Percentiles rank a stretch among this genome's conserved stretches.
Conservation (phyloP, 257 asterid genomes). For the Solanum gandarillasii region DNA sequence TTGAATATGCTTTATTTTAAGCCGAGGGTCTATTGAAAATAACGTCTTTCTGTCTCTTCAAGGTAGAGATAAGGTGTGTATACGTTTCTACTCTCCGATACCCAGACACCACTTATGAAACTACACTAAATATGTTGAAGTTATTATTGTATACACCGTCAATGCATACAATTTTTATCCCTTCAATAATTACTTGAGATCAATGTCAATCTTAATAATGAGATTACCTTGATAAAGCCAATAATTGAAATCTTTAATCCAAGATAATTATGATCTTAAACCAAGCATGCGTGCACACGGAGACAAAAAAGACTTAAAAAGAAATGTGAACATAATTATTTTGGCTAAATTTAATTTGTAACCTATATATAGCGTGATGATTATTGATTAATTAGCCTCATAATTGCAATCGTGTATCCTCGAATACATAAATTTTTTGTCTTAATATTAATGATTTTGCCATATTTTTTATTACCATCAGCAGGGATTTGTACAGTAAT, state of each 20-base stretch:
- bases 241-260: background rate
- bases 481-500: background rate
- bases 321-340: slow-evolving; percentile 9
- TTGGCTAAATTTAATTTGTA: slow-evolving; percentile 7
- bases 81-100: background rate
- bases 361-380: background rate
- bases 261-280: slow-evolving; percentile 4
- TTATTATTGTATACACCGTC: background rate
- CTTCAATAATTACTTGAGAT: background rate
- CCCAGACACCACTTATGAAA: rapidly evolving
- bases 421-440: background rate
- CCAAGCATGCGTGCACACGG: slow-evolving; percentile 11
- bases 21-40: background rate
- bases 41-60: background rate
- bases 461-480: background rate
- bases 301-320: background rate
- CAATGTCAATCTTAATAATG: background rate
- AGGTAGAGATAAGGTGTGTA: background rate
- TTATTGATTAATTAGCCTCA: background rate
- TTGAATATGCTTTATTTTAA: background rate
- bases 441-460: background rate
- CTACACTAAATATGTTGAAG: background rate
- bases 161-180: background rate
- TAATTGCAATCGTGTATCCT: background rate
- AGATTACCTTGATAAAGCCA: background rate